Evolutionary conservation across 1,139 yeast species (phyloP).

Genomic region (Hyphopichia wangnamkhiaoensis): DNA sequence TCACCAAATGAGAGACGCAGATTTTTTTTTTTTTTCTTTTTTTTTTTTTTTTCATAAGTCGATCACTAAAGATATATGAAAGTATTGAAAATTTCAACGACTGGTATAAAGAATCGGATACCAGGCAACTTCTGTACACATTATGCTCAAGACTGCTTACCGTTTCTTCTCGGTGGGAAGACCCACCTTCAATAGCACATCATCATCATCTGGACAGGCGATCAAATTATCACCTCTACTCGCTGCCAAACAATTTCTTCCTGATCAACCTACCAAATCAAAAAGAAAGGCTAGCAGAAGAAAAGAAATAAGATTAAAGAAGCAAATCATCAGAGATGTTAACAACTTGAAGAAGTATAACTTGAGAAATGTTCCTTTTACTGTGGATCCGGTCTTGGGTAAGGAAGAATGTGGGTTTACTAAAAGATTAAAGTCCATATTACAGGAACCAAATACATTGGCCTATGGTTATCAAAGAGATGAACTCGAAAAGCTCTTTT

Average conservation of each 20-base stretch:
- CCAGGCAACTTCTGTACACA: too few species aligned
- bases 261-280: slow-evolving; percentile 28
- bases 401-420: slow-evolving; percentile 67
- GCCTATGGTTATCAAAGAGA: slow-evolving; percentile 59
- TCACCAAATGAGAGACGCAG: neutral
- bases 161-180: slow-evolving; percentile 23
- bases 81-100: neutral
- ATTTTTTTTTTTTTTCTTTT: slow-evolving; percentile 1
- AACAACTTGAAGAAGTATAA: slow-evolving; percentile 46
- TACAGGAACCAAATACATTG: slow-evolving; percentile 60
- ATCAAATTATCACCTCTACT: slow-evolving; percentile 24
- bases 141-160: slow-evolving; percentile 18
- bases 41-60: neutral
- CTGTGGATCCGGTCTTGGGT: slow-evolving; percentile 80
- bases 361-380: slow-evolving; percentile 31
- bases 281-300: slow-evolving; percentile 39
- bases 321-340: slow-evolving; percentile 46
- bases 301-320: slow-evolving; percentile 43
- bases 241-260: slow-evolving; percentile 35
- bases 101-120: too few species aligned
- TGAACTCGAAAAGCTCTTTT: slow-evolving; percentile 74
- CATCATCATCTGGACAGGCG: slow-evolving; percentile 4
- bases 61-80: neutral
- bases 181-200: slow-evolving; percentile 9
- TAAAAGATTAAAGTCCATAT: slow-evolving; percentile 62